Evolutionary conservation across 768 basidiomycete genomes (phyloP).

Genomic region (Mycena rebaudengoi): DNA sequence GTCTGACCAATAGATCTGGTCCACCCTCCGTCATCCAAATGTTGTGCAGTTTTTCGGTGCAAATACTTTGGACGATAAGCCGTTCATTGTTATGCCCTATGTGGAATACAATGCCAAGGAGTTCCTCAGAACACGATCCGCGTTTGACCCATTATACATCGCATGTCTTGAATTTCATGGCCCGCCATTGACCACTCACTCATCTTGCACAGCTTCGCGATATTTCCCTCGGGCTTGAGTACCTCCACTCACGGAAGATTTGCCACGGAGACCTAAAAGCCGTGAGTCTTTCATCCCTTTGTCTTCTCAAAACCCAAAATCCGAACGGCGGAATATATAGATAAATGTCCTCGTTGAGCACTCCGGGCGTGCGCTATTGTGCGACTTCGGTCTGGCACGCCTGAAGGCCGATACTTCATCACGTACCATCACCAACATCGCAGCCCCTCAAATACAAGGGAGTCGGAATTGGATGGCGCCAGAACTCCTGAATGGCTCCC

Average conservation of each 20-base stretch:
- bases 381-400: background rate
- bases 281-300: background rate
- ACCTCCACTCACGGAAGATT: background rate
- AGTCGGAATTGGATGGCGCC: background rate
- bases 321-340: slow-evolving; percentile 1
- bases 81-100: slow-evolving; percentile 37
- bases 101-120: slow-evolving; percentile 11
- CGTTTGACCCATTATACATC: slow-evolving; percentile 7
- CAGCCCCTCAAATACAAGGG: background rate
- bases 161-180: background rate
- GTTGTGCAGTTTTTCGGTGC: slow-evolving; percentile 34
- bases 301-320: background rate
- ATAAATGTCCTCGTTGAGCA: slow-evolving; percentile 12
- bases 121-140: background rate
- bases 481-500: background rate
- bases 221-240: slow-evolving; percentile 5
- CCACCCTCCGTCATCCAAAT: slow-evolving; percentile 21
- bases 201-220: slow-evolving; percentile 1
- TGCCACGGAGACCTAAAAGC: slow-evolving; percentile 15
- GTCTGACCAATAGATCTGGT: slow-evolving; percentile 17
- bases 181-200: background rate
- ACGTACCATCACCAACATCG: background rate
- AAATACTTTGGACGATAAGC: slow-evolving; percentile 33
- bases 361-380: background rate
- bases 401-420: background rate